Evolutionary conservation across 106 monocot species (phyloP).

Genomic region (Dendrobium nobile): DNA sequence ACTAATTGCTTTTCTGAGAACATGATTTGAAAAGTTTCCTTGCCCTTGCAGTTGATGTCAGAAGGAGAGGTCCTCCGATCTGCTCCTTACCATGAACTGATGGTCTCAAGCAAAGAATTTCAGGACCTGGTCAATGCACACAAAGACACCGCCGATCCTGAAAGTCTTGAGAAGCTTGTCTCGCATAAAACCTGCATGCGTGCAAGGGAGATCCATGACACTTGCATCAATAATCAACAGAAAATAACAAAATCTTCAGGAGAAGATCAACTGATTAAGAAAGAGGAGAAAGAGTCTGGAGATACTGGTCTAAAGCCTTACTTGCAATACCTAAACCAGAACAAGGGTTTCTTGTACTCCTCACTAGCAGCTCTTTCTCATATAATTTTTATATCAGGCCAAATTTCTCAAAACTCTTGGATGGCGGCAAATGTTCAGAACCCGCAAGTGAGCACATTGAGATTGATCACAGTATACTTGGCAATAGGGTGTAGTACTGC

Average conservation of each 20-base stretch:
- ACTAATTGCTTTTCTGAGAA: neutral
- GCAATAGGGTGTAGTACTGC: slow-evolving; percentile 46
- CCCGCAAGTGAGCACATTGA: slow-evolving; percentile 62
- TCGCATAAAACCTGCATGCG: slow-evolving; percentile 10
- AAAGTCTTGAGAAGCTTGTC: slow-evolving; percentile 24
- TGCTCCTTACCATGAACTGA: slow-evolving; percentile 58
- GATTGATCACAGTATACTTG: slow-evolving; percentile 68
- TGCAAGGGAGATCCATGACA: slow-evolving; percentile 20
- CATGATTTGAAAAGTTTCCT: slow-evolving; percentile 7
- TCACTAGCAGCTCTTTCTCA: slow-evolving; percentile 42
- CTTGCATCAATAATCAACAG: slow-evolving; percentile 10
- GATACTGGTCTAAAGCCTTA: slow-evolving; percentile 78
- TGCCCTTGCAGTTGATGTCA: slow-evolving; percentile 63
- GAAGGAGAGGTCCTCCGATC: slow-evolving; percentile 63
- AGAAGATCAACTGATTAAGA: slow-evolving; percentile 79
- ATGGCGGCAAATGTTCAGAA: slow-evolving; percentile 93
- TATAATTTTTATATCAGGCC: slow-evolving; percentile 60
- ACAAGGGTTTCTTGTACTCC: slow-evolving; percentile 67
- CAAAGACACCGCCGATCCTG: slow-evolving; percentile 50
- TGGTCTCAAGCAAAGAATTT: slow-evolving; percentile 59
- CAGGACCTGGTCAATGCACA: slow-evolving; percentile 77
- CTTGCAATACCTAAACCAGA: slow-evolving; percentile 65
- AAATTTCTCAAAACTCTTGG: slow-evolving; percentile 93
- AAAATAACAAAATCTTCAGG: slow-evolving; percentile 10
- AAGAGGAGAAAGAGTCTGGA: slow-evolving; percentile 85